These are phyloP conservation scores for Amanita phalloides DNA, from an alignment of 768 basidiomycete genomes.

Conservation along the genomic window DNA sequence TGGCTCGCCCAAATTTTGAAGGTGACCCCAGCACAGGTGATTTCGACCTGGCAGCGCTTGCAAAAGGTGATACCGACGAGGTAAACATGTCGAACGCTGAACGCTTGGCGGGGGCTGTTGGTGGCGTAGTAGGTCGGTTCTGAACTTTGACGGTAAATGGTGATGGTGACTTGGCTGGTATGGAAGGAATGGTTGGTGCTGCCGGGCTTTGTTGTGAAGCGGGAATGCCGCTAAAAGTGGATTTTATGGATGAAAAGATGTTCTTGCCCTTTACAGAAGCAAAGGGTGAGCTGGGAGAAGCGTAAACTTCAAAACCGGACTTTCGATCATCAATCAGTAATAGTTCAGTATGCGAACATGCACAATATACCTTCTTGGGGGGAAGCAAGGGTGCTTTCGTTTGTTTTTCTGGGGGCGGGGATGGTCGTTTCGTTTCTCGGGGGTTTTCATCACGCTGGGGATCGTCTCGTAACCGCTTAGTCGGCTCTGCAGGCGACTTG, in stretches of 20 bases:
- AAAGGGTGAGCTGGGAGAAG: conserved; percentile 65
- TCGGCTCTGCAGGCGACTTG: conserved; percentile 23
- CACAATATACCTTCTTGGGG: neutral
- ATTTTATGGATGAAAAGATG: conserved; percentile 28
- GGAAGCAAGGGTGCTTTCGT: conserved; percentile 22
- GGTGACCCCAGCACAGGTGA: conserved; percentile 39
- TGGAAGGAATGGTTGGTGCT: conserved; percentile 5
- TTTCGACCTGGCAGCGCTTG: conserved; percentile 31
- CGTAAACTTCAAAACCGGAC: conserved; percentile 77
- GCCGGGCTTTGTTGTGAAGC: conserved; percentile 14
- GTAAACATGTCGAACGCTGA: conserved; percentile 24
- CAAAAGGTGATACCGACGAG: conserved; percentile 20
- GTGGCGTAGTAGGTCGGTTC: conserved; percentile 4
- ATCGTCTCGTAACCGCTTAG: conserved; percentile 56
- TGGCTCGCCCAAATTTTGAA: conserved; percentile 33
- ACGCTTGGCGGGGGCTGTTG: conserved; percentile 19
- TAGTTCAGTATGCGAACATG: neutral
- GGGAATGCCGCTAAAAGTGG: conserved; percentile 19
- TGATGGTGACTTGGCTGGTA: neutral
- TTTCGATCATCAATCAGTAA: conserved; percentile 13
- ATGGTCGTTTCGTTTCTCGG: conserved; percentile 44
- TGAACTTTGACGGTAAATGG: conserved; percentile 1
- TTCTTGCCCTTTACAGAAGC: conserved; percentile 63
- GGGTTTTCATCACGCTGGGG: conserved; percentile 54
- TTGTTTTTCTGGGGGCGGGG: conserved; percentile 54